Evolutionary conservation across 306 rosid genomes (phyloP).

Genomic region (Prunus mira): DNA sequence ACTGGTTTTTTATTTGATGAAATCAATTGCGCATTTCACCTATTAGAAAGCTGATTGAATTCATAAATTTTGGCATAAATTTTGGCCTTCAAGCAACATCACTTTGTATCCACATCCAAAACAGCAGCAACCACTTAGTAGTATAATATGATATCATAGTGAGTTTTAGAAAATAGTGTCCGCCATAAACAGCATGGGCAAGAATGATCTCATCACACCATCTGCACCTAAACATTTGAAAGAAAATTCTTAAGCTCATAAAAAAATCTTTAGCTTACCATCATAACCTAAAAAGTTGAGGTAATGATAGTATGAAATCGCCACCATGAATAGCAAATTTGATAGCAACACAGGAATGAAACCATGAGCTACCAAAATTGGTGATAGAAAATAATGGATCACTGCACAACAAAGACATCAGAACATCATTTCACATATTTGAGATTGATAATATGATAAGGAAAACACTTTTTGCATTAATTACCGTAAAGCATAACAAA

Average conservation of each 20-base stretch:
- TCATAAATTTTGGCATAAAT: not conserved
- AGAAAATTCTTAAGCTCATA: not conserved
- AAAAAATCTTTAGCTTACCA: slow-evolving; percentile 47
- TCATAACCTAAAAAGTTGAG: slow-evolving; percentile 98
- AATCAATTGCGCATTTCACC: not conserved
- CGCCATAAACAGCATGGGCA: not conserved
- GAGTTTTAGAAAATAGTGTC: not conserved
- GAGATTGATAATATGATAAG: slow-evolving; percentile 13
- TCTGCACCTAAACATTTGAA: not conserved
- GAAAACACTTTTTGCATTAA: slow-evolving; percentile 11
- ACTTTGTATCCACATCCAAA: not conserved
- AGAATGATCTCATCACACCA: not conserved
- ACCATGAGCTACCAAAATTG: slow-evolving; percentile 93
- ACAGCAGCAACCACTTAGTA: not conserved
- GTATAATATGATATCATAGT: not conserved
- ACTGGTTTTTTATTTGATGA: not conserved
- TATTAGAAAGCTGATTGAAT: not conserved
- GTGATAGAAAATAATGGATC: slow-evolving; percentile 93
- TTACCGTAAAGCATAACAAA: slow-evolving; percentile 91
- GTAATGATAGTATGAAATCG: slow-evolving; percentile 91
- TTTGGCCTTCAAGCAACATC: not conserved
- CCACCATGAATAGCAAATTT: slow-evolving; percentile 93
- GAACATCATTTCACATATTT: slow-evolving; percentile 19
- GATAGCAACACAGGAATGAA: slow-evolving; percentile 87
- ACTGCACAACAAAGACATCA: slow-evolving; percentile 62